Evolutionary conservation across 31 red algal species (phyloP), one percentile per base, ranked within the genome.

Genomic region (Endocladia muricata): DNA sequence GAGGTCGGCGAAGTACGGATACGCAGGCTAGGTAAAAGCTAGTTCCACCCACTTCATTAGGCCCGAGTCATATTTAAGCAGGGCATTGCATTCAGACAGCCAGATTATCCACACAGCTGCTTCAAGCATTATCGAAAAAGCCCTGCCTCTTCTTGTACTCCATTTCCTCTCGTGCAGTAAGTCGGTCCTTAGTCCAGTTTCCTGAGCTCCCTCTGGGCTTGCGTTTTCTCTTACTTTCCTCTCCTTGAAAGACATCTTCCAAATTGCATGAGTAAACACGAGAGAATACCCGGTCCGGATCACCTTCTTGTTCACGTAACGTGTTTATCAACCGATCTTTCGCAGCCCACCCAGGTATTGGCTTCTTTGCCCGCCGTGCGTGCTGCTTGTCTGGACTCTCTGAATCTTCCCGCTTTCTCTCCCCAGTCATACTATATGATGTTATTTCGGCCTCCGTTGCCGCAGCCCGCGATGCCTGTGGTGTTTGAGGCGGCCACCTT

Each of bases 91-190:
- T n/a, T n/a, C n/a, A n/a, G n/a, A n/a, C n/a, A n/a, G n/a, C n/a
- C n/a, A n/a, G n/a, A n/a, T n/a, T n/a, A n/a, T n/a, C n/a, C n/a
- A n/a, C n/a, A n/a, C n/a, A n/a, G n/a, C n/a, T n/a, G n/a, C 8
- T 8, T 67, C 33, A 67, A 4, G 25, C 61, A 67, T 67, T 67
- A 19, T 67, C 61, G 17, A 67, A 67, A 33, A 67, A 67, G 5
- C 61, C 61, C 4, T 26, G 32, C 17, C 39, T 29, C 61, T 32
- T 56, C 40, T 73, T 73, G 68, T 73, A 73, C 19, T 54, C 23
- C 68, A 73, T 73, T 32, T 73, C 68, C 68, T 73, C 68, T 0
- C 29, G 21, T 34, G 68, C 39, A 8, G 68, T 73, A 19, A 73
- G 68, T 25, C 44, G 23, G 44, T 73, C 68, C 35, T 51, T 73